Conservation (phyloP, 2,329 filamentous ascomycete species). For the Graphilbum fragrans region DNA sequence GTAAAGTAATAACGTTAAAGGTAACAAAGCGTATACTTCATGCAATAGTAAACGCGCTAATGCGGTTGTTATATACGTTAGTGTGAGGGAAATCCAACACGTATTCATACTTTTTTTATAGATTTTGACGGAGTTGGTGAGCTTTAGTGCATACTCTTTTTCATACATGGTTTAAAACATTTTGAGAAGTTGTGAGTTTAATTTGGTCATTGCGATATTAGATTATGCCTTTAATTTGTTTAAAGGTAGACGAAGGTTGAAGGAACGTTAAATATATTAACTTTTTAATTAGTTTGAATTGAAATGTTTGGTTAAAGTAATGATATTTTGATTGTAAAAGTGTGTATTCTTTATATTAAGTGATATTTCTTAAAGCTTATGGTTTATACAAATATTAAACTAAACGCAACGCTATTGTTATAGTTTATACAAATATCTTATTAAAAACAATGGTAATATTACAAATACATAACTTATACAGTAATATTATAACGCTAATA, state of each 20-base stretch:
- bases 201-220: too few relatives aligned
- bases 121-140: too few relatives aligned
- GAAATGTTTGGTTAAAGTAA: background rate
- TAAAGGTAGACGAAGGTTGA: background rate
- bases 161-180: too few relatives aligned
- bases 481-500: background rate
- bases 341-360: background rate
- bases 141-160: too few relatives aligned
- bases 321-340: too few relatives aligned
- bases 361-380: background rate
- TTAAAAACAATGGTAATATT: background rate
- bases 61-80: too few relatives aligned
- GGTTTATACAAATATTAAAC: background rate
- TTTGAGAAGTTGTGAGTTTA: too few relatives aligned
- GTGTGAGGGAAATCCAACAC: background rate
- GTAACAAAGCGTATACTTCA: background rate
- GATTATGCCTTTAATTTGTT: background rate
- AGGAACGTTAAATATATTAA: background rate
- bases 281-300: background rate
- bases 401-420: too few relatives aligned
- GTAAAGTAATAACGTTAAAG: background rate
- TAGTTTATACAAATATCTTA: too few relatives aligned
- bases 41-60: background rate
- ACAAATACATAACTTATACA: constrained; percentile 1
- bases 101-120: background rate